Conservation (phyloP, 768 basidiomycete genomes). For the Russula brevipes region DNA sequence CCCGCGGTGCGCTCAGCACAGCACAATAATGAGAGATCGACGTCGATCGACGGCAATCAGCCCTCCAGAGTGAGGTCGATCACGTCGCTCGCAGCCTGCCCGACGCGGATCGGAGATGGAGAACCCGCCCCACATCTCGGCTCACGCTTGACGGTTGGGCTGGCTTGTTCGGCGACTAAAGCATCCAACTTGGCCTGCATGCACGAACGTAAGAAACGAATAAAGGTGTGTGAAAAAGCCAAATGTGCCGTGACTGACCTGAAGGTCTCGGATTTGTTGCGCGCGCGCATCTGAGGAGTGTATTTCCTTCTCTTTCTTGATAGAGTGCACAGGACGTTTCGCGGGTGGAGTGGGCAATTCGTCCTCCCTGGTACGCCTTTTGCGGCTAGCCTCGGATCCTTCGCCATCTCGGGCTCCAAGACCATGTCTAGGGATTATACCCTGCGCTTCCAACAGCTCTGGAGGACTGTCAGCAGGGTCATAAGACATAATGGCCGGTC, state of each 20-base stretch:
- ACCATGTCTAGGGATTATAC: not conserved
- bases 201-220: not conserved
- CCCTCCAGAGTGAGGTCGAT: slow-evolving; percentile 5
- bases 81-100: not conserved
- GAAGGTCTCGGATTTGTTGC: not conserved
- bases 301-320: not conserved
- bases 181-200: not conserved
- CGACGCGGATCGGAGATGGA: not conserved
- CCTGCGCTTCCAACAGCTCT: not conserved
- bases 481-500: not conserved
- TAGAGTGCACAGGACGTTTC: not conserved
- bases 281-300: not conserved
- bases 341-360: not conserved
- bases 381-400: no score
- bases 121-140: not conserved
- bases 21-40: not conserved
- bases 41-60: not conserved
- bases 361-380: not conserved
- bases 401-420: not conserved
- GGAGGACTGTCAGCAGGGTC: not conserved
- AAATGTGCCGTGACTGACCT: not conserved
- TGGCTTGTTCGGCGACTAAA: not conserved
- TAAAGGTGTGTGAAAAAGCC: not conserved
- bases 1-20: no score
- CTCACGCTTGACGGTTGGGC: not conserved